These are phyloP conservation scores for Aspergillus sp. DNA, from an alignment of 2,329 filamentous ascomycete species.

Conservation along the genomic window DNA sequence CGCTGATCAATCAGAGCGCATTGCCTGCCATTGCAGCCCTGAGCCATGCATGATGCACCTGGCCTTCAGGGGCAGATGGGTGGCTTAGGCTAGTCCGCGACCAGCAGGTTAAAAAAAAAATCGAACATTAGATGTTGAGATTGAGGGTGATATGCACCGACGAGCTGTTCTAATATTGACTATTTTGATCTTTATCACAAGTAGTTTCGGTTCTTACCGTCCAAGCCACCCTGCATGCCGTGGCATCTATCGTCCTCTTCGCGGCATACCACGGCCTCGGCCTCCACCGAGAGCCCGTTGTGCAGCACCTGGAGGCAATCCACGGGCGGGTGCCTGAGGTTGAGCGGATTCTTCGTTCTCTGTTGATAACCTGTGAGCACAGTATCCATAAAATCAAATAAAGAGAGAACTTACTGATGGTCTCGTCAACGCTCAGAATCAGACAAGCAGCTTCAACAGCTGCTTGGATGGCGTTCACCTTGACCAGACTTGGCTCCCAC, in stretches of 20 bases:
- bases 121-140: conserved; percentile 2
- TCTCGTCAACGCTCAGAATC: conserved; percentile 96
- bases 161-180: conserved; percentile 16
- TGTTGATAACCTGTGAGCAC: conserved; percentile 34
- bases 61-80: background rate
- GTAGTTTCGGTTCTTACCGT: background rate
- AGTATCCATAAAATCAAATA: background rate
- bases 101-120: background rate
- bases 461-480: conserved; percentile 95
- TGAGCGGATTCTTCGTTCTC: conserved; percentile 89
- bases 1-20: conserved; percentile 3
- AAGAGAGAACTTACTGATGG: conserved; percentile 70
- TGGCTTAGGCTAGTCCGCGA: conserved; percentile 1
- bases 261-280: conserved; percentile 85
- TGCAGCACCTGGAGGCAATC: conserved; percentile 78
- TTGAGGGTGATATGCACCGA: conserved; percentile 12
- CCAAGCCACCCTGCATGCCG: conserved; percentile 3
- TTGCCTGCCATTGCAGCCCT: background rate
- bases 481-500: conserved; percentile 95
- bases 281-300: conserved; percentile 86
- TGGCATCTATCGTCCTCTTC: conserved; percentile 33
- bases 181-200: conserved; percentile 18
- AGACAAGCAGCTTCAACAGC: conserved; percentile 94
- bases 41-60: background rate
- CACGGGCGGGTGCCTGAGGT: conserved; percentile 78